Evolutionary conservation across 257 asterid genomes (phyloP), one percentile per base, ranked within the genome.

Genomic region (Nicotiana tabacum): DNA sequence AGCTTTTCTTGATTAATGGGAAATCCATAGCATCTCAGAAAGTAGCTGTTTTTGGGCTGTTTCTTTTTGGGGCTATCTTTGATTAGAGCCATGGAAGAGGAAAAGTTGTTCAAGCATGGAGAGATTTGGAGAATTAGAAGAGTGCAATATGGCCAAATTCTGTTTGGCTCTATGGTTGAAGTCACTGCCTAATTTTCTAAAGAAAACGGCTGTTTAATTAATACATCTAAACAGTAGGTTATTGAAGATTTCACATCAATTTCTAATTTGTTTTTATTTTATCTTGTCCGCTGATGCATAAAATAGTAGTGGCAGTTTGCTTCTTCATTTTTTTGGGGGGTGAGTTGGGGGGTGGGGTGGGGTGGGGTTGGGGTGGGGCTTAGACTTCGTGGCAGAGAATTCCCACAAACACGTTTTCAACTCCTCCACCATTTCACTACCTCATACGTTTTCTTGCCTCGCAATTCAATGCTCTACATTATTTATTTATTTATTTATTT

Each of bases 21-120:
- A 82, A 69, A 69, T 82, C 51, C 72, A 57, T 69, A 82, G 67
- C 66, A 74, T 72, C 70, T 55, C 76, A 58, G 37, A 46, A 82
- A 29, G 29, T 80, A 82, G 35, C 43, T 69, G 13, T 12, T 69
- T 65, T 29, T 46, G 4, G 21, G 30, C 12, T 43, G 56, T 65
- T 39, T 64, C 24, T 65, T 66, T 18, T 53, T 62, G 29, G 55
- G 16, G 12, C 30, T 43, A 1, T 24, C 15, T 32, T 29, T 65
- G 37, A 11, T 12, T 17, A 6, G 29, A 57, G 81, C 56, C 84
- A 70, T 82, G 39, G 39, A 35, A 35, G 39, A 33, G 61, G 70
- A 70, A 82, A 67, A 48, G 27, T 46, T 43, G 9, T 21, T 51
- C 24, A 11, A 13, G 69, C 84, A 69, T 69, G 15, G 51, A 33